These are phyloP conservation scores for Medicago arabica DNA, from an alignment of 306 rosid genomes.

Conservation along the genomic window DNA sequence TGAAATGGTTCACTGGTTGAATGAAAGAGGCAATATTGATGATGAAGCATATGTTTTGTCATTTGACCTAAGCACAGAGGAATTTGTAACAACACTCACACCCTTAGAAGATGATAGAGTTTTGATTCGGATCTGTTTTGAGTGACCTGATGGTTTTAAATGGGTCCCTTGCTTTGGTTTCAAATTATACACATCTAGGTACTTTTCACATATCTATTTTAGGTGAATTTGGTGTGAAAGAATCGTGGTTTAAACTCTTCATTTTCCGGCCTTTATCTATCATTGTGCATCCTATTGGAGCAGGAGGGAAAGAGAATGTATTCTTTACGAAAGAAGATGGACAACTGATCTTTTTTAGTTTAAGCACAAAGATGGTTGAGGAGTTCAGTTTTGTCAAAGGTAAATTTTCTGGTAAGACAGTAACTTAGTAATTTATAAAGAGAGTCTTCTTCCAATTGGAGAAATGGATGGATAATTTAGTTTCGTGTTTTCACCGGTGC, in stretches of 20 bases:
- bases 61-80: too few relatives aligned
- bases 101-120: too few relatives aligned
- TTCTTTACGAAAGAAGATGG: not conserved
- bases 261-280: not conserved
- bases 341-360: not conserved
- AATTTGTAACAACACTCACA: too few relatives aligned
- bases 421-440: not conserved
- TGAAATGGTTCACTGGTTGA: too few relatives aligned
- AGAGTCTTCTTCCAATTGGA: not conserved
- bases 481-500: too few relatives aligned
- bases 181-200: not conserved
- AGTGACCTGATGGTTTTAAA: not conserved
- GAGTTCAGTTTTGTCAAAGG: not conserved
- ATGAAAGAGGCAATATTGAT: too few relatives aligned
- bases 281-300: not conserved
- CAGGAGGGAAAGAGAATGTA: not conserved
- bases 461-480: too few relatives aligned
- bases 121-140: too few relatives aligned
- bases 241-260: not conserved
- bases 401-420: not conserved
- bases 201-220: not conserved
- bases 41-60: too few relatives aligned
- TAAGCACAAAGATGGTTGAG: not conserved
- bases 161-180: not conserved
- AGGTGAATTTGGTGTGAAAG: not conserved